These are phyloP conservation scores for Mycena leptocephala DNA, from an alignment of 768 basidiomycete genomes.

Conservation along the genomic window DNA sequence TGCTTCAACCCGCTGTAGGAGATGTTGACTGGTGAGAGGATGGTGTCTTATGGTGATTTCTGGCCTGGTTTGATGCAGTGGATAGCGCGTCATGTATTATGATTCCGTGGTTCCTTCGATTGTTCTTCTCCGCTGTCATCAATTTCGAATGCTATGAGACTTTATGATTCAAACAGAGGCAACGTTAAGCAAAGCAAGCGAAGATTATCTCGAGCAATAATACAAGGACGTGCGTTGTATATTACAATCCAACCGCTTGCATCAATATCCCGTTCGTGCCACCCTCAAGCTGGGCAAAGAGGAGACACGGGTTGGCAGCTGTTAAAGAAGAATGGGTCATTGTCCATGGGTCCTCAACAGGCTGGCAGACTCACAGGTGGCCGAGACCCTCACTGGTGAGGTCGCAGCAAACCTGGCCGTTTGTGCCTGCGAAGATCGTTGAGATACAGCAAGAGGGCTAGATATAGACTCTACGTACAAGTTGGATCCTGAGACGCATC, in stretches of 20 bases:
- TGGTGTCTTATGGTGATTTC: too few species aligned
- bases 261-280: background rate
- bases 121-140: too few species aligned
- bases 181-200: slow-evolving; percentile 1
- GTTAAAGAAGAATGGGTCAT: slow-evolving; percentile 6
- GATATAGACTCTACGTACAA: slow-evolving; percentile 11
- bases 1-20: too few species aligned
- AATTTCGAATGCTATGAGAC: background rate
- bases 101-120: too few species aligned
- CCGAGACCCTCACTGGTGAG: slow-evolving; percentile 10
- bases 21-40: too few species aligned
- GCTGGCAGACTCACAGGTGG: slow-evolving; percentile 10
- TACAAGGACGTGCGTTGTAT: slow-evolving; percentile 13
- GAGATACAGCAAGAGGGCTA: slow-evolving; percentile 8
- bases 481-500: slow-evolving; percentile 12
- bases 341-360: slow-evolving; percentile 1
- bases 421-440: slow-evolving; percentile 13
- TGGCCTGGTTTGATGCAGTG: too few species aligned
- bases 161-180: background rate
- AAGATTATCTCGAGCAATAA: slow-evolving; percentile 7
- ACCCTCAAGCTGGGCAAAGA: slow-evolving; percentile 8
- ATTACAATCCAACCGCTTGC: slow-evolving; percentile 7
- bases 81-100: too few species aligned
- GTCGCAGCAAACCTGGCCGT: slow-evolving; percentile 1
- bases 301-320: slow-evolving; percentile 10